Base-by-base conservation (phyloP, 1,139 yeast genomes). In the Saccharomycopsis crataegensis region DNA sequence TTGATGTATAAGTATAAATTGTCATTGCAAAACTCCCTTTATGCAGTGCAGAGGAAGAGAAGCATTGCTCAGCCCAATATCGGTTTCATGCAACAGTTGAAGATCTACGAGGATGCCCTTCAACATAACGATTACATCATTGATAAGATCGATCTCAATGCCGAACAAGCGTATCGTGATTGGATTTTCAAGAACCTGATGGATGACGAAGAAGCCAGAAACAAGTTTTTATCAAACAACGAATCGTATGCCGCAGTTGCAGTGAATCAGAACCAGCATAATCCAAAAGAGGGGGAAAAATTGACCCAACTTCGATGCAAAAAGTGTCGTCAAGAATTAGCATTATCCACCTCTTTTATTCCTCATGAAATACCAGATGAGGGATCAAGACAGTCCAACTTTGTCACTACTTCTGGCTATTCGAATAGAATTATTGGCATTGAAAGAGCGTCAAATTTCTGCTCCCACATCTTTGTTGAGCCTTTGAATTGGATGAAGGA, bases 401-500 rank as follows among this genome's bases (percentile, higher is more conserved):
- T 55, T 36, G 28, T 57, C 43, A 51, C 51, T 16, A 55, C 57
- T 7, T 45, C 56, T n/a, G 55, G 50, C 3, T 14, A 49, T 11
- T 36, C 50, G 7, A 54, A 54, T 31, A 40, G 54, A n/a, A 48
- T 57, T 17, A 48, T 55, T 33, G 77, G 79, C 28, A 73, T 76
- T 22, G 76, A 78, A 59, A 74, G 73, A 43, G 91, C 84, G 0
- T 73, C 83, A 22, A 65, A 69, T 14, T 67, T 65, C 2, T 93
- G 99, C 66, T 86, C 95, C n/a, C 97, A 91, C 65, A 52, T 52
- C 16, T 57, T 57, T 61, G 74, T 81, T 12, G 98, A 93, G 67
- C 98, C 99, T 0, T 72, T 91, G 55, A 73, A 75, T 40, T 93
- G 99, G 99, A 93, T 93, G 99, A 78, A 83, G 57, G 72, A 74